Evolutionary conservation across 305 asterid species (phyloP).

Genomic region (Ruellia speciosa): DNA sequence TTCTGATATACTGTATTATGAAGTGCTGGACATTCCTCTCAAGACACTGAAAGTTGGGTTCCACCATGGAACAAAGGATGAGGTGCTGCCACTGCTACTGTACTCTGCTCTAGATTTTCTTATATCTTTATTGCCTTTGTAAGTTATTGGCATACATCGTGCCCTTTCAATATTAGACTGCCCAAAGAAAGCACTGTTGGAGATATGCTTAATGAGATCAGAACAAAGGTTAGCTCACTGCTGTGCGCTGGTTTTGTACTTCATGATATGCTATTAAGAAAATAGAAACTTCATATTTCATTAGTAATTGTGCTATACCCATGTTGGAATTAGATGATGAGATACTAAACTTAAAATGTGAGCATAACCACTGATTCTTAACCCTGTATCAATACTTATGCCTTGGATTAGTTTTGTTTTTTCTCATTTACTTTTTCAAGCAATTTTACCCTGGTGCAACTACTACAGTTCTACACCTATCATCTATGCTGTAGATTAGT

Average conservation of each 20-base stretch:
- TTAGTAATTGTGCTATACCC: background rate
- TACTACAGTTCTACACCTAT: background rate
- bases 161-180: constrained; percentile 43
- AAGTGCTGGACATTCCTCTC: constrained; percentile 74
- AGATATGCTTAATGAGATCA: constrained; percentile 65
- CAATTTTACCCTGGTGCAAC: background rate
- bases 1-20: constrained; percentile 62
- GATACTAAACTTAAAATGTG: constrained; percentile 1
- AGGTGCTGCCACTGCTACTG: constrained; percentile 31
- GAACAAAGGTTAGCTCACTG: constrained; percentile 47
- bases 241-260: constrained; percentile 10
- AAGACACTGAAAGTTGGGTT: constrained; percentile 69
- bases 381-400: too few relatives aligned
- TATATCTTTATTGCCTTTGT: background rate
- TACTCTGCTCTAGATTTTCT: constrained; percentile 6
- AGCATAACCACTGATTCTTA: background rate
- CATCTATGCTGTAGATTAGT: constrained; percentile 1
- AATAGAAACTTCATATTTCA: constrained; percentile 11
- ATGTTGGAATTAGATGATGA: constrained; percentile 9
- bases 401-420: background rate
- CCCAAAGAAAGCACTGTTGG: constrained; percentile 66
- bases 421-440: background rate
- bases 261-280: background rate
- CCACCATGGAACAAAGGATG: constrained; percentile 64
- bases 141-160: constrained; percentile 10